Percentiles rank a stretch among this genome's conserved stretches.
Evolutionary conservation across 208 protist genomes (phyloP).

Genomic region (Lotmaria passim): DNA sequence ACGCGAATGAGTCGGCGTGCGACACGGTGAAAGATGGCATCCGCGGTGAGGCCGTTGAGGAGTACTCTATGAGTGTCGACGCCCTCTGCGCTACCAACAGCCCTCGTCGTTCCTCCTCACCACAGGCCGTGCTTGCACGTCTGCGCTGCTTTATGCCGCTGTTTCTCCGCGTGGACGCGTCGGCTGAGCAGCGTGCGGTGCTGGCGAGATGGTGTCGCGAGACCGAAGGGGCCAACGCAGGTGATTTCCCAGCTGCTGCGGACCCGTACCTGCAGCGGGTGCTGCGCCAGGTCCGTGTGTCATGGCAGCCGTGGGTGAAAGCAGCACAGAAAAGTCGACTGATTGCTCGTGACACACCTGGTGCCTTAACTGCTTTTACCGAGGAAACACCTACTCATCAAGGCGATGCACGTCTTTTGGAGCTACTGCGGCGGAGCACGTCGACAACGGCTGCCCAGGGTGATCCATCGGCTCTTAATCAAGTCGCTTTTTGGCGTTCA

Average conservation of each 20-base stretch:
- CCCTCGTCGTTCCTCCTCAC: no score
- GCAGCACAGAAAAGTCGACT: neutral
- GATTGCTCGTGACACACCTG: neutral
- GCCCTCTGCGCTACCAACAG: no score
- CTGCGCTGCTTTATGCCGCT: slow-evolving; percentile 3
- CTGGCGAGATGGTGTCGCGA: slow-evolving; percentile 7
- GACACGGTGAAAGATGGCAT: no score
- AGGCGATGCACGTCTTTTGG: neutral
- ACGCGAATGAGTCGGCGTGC: no score
- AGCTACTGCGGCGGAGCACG: no score
- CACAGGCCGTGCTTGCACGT: neutral
- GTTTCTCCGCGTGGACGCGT: slow-evolving; percentile 2
- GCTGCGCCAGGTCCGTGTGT: slow-evolving; percentile 13
- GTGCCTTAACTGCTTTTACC: neutral
- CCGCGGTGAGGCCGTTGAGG: no score
- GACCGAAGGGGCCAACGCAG: neutral
- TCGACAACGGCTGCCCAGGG: no score
- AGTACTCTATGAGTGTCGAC: no score
- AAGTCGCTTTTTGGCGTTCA: neutral
- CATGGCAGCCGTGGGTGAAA: slow-evolving; percentile 31
- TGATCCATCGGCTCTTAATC: no score
- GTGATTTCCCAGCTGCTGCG: neutral
- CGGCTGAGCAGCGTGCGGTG: neutral
- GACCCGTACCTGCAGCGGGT: slow-evolving; percentile 6
- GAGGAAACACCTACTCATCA: neutral